Evolutionary conservation across 495 filamentous ascomycete genomes (phyloP).

Genomic region (Xylaria longipes): DNA sequence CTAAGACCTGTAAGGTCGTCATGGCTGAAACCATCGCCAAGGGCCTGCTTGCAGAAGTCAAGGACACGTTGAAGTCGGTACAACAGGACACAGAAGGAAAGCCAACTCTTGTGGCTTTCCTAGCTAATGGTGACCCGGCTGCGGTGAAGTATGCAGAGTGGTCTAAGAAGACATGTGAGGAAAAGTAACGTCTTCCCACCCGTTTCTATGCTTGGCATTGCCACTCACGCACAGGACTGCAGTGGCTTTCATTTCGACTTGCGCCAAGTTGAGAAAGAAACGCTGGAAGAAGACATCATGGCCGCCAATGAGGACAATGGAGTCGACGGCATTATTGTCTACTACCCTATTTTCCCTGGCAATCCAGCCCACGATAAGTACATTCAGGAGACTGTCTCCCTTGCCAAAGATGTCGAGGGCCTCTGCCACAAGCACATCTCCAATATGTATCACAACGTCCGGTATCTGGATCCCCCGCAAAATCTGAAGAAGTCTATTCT

Average conservation of each 20-base stretch:
- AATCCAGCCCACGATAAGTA: constrained; percentile 86
- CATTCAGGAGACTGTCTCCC: constrained; percentile 90
- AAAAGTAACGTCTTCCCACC: constrained; percentile 73
- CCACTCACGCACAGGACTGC: constrained; percentile 26
- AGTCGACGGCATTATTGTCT: constrained; percentile 95
- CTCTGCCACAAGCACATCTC: constrained; percentile 92
- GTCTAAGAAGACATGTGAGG: constrained; percentile 93
- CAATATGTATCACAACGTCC: constrained; percentile 99
- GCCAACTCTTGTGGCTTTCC: constrained; percentile 86
- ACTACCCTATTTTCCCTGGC: constrained; percentile 89
- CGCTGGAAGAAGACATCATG: constrained; percentile 84
- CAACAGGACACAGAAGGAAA: constrained; percentile 53
- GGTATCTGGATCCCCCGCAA: constrained; percentile 79
- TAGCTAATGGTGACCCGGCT: constrained; percentile 89
- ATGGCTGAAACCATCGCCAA: constrained; percentile 84
- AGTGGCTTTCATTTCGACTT: constrained; percentile 92
- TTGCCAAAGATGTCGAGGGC: constrained; percentile 93
- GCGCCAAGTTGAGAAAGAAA: constrained; percentile 79
- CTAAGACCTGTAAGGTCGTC: constrained; percentile 87
- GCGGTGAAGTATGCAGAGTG: constrained; percentile 93
- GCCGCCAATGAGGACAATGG: constrained; percentile 76
- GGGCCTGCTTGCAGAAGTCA: constrained; percentile 77
- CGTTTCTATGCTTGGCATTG: constrained; percentile 13
- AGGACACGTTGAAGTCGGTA: constrained; percentile 70
- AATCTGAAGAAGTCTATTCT: constrained; percentile 88